Evolutionary conservation across 148 eudicot species (phyloP).

Genomic region (Cornus controversa): DNA sequence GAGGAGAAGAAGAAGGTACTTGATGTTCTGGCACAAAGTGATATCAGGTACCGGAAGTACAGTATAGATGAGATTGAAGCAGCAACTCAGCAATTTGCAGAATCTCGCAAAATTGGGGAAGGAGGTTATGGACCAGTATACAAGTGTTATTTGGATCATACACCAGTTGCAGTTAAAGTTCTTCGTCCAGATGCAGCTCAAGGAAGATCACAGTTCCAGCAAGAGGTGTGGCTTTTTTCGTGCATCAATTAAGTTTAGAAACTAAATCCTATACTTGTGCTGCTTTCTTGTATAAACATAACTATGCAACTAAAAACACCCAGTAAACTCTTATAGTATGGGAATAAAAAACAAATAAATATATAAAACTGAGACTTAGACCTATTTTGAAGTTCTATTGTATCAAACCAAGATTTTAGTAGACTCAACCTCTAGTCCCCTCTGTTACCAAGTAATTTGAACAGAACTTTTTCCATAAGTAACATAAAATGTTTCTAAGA

Average conservation of each 20-base stretch:
- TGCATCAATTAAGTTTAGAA: not conserved
- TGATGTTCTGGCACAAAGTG: not conserved
- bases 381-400: too few species aligned
- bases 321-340: too few species aligned
- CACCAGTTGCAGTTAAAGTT: slow-evolving; percentile 72
- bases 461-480: too few species aligned
- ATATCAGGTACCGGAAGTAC: slow-evolving; percentile 52
- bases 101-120: slow-evolving; percentile 64
- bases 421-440: too few species aligned
- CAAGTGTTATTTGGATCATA: slow-evolving; percentile 62
- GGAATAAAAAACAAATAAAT: too few species aligned
- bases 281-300: too few species aligned
- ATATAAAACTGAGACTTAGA: too few species aligned
- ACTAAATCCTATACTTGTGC: too few species aligned
- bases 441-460: not conserved
- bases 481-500: too few species aligned
- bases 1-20: slow-evolving; percentile 25
- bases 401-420: too few species aligned
- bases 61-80: slow-evolving; percentile 61
- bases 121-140: slow-evolving; percentile 92
- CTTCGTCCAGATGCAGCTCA: slow-evolving; percentile 79
- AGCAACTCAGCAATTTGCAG: slow-evolving; percentile 59
- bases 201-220: slow-evolving; percentile 79
- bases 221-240: slow-evolving; percentile 39
- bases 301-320: too few species aligned